phyloP scores from a whole-genome alignment of 2,329 filamentous ascomycete genomes.

The Ophioceras dolichostomum region DNA sequence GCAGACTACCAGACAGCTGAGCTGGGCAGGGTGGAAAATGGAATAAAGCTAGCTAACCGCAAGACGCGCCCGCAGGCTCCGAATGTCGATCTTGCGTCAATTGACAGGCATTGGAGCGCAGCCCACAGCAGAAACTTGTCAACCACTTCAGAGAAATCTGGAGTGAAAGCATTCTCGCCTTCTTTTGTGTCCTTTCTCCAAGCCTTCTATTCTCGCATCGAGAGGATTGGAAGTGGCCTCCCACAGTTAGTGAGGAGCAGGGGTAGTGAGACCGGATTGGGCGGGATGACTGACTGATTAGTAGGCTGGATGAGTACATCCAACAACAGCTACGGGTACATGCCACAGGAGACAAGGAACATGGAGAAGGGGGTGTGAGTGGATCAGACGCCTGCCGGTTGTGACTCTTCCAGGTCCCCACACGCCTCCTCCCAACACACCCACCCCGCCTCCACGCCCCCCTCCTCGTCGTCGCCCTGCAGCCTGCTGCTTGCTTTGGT shows the following conservation, averaged over 20 bases:
- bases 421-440: not conserved
- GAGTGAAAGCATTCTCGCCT: no score
- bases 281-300: not conserved
- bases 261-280: not conserved
- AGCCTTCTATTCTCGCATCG: not conserved
- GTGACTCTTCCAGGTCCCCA: slow-evolving; percentile 1
- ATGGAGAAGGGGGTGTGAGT: not conserved
- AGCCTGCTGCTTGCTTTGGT: not conserved
- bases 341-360: no score
- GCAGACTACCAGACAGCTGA: not conserved
- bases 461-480: no score
- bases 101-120: not conserved
- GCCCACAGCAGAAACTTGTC: no score
- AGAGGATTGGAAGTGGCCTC: not conserved
- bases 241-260: not conserved
- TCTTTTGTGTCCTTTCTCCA: not conserved
- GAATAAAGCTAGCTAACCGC: not conserved
- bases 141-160: no score
- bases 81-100: not conserved
- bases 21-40: not conserved
- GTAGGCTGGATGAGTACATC: not conserved
- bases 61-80: not conserved
- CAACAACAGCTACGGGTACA: no score
- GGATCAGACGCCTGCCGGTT: not conserved
- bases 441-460: not conserved